phyloP scores from a whole-genome alignment of 441 rosid genomes.

The Euphorbia celastroides region DNA sequence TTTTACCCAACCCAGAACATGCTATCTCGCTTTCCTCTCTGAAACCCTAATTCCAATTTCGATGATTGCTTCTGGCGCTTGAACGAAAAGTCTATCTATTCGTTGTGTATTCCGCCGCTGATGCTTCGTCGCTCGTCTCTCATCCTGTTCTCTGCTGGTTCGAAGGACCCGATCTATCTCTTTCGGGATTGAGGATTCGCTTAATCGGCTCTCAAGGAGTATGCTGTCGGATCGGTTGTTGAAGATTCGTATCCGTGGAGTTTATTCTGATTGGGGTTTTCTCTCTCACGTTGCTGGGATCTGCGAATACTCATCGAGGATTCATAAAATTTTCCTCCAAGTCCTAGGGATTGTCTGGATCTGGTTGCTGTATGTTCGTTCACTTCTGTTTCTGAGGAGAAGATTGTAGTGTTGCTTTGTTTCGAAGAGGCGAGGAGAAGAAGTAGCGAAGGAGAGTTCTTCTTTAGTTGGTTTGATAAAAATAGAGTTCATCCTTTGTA shows the following conservation, averaged over 20 bases:
- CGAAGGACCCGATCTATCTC: background rate
- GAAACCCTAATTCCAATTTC: constrained; percentile 19
- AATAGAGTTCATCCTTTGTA: constrained; percentile 15
- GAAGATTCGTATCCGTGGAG: constrained; percentile 20
- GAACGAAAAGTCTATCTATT: background rate
- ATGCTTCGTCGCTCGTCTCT: background rate
- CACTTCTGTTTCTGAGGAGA: background rate
- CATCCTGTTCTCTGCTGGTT: background rate
- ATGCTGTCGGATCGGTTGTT: constrained; percentile 5
- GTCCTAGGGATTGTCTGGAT: background rate
- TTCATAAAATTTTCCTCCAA: background rate
- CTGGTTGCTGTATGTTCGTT: background rate
- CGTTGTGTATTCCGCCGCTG: background rate
- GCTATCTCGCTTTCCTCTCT: background rate
- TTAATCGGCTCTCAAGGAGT: constrained; percentile 11
- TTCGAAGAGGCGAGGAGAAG: constrained; percentile 6
- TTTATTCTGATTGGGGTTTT: constrained; percentile 9
- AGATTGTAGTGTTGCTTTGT: background rate
- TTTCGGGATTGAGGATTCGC: background rate
- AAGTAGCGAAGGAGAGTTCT: constrained; percentile 14
- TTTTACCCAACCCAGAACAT: background rate
- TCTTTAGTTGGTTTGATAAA: constrained; percentile 28
- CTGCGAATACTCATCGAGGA: background rate
- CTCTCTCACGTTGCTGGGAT: constrained; percentile 4
- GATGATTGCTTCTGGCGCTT: background rate